Percentiles rank a stretch among this genome's conserved stretches.
These are phyloP conservation scores for Pythium biforme DNA, from an alignment of 352 stramenopile genomes.

Conservation along the genomic window DNA sequence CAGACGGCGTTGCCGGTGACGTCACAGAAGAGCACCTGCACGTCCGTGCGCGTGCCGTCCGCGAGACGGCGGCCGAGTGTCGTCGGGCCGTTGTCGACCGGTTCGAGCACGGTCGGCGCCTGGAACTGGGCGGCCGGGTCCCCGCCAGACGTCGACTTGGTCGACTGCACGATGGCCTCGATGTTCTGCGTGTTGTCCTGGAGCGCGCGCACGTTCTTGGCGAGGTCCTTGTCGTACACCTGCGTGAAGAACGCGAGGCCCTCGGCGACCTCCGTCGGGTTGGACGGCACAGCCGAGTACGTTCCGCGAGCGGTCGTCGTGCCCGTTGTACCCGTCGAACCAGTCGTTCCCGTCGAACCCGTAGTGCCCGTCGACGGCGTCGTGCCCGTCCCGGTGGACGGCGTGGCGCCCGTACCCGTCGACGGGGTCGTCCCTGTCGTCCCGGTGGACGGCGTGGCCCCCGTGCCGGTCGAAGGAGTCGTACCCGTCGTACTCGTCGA, in stretches of 20 bases:
- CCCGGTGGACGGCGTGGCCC: too few species aligned
- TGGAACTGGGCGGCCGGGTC: constrained; percentile 82
- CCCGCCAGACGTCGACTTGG: constrained; percentile 78
- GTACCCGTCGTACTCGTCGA: background rate
- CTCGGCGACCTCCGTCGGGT: constrained; percentile 30
- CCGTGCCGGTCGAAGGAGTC: constrained; percentile 2
- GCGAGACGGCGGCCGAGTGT: constrained; percentile 39
- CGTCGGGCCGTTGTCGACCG: constrained; percentile 28
- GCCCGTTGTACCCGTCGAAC: constrained; percentile 10
- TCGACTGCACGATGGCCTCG: constrained; percentile 59
- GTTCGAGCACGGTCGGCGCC: constrained; percentile 46
- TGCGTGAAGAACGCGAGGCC: constrained; percentile 41
- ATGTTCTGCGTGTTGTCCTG: constrained; percentile 50
- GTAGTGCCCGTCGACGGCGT: constrained; percentile 19
- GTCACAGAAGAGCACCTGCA: constrained; percentile 63
- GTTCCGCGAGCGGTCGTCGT: background rate
- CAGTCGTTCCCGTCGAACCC: background rate
- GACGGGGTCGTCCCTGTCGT: background rate
- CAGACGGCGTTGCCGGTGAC: constrained; percentile 71
- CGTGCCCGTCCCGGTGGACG: constrained; percentile 11
- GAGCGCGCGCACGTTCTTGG: constrained; percentile 45
- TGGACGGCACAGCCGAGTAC: constrained; percentile 15
- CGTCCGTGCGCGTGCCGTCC: constrained; percentile 38
- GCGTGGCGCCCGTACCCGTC: background rate
- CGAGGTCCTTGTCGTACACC: constrained; percentile 54